Evolutionary conservation across 2,329 filamentous ascomycete genomes (phyloP), one percentile per base, ranked within the genome.

Genomic region (Colletotrichum chlorophyti): DNA sequence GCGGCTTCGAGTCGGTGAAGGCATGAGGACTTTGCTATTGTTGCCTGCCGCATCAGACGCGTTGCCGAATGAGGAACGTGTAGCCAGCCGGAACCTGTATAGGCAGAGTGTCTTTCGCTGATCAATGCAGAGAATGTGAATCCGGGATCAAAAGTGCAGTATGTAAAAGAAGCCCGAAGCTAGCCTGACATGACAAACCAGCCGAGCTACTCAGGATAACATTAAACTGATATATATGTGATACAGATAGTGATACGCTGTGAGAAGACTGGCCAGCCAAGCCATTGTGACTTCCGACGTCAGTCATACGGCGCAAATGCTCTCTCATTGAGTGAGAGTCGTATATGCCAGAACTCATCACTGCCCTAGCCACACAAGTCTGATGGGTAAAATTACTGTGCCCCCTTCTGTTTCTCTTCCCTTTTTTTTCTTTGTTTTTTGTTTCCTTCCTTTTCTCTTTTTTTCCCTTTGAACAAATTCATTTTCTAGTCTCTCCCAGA

Each of bases 211-310:
- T 35, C 29, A 27, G 4, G 19, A 34, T 59, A 55, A 59, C 43
- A 59, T 55, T 59, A 59, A 49, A 49, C 35, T 49, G 35, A 24
- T 53, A 43, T 47, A 38, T 55, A 55, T 48, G 8, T 54, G n/a
- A 19, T 31, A 31, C 43, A 17, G 27, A 41, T 29, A 24, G 34
- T 35, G 26, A 12, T 41, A 41, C 47, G 41, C 17, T 27, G 46
- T 26, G 29, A 42, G 43, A 24, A 24, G 14, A n/a, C 7, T 32
- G 17, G 35, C 27, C 34, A 41, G 26, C 11, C 10, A 38, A 38
- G 17, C 14, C 15, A 32, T 29, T 19, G 21, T 26, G 11, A 41
- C 26, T 32, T 42, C 17, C 26, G 35, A 51, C 37, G 9, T 51
- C 14, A 26, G n/a, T 19, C 42, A 41, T 12, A 43, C 40, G 35